Base-by-base conservation (phyloP, 2,329 filamentous ascomycete genomes). In the Fusarium sarcochroum region DNA sequence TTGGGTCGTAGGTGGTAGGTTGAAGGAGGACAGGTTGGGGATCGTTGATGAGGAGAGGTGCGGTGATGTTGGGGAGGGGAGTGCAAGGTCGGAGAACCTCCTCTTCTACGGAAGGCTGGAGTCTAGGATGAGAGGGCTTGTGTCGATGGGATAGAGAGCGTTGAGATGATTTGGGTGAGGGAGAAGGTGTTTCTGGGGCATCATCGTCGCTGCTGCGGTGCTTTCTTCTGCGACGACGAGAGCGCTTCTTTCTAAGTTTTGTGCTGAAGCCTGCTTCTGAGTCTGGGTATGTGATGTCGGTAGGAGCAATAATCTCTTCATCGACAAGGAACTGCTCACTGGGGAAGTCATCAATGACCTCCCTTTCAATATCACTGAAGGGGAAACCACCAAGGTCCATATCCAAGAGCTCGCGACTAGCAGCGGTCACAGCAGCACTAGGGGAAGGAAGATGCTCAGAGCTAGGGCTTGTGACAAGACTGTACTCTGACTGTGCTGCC, bases 1-100 rank as follows among this genome's bases (percentile, higher is more conserved):
- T 53, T 37, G 87, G 85, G 66, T 87, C 81, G 73, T 89, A 90
- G 34, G 86, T 84, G 14, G 85, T 85, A 3, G 88, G 86, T 71
- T 87, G 86, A 10, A 90, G 80, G 6, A 90, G 80, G 25, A 86
- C 80, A 3, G 85, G 85, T 58, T 84, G 82, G 11, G 84, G 83
- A 25, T 82, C 79, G n/a, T 80, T 76, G 54, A 79, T 75, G 42
- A 86, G 80, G 54, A 87, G 84, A 20, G 86, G 86, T 4, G 84
- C 80, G 4, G 82, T 82, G 75, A 87, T 86, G 17, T 75, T 69
- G 27, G 77, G 75, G n/a, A 76, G 51, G 7, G 79, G 75, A 10
- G 76, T 72, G 34, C 68, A 58, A 13, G 76, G 71, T 8, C 72
- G 73, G 40, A 71, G 60, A 34, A 64, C 59, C 42, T 73, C 70